phyloP scores from a whole-genome alignment of 345 rosid species.

The Eucalyptus lansdowneana region DNA sequence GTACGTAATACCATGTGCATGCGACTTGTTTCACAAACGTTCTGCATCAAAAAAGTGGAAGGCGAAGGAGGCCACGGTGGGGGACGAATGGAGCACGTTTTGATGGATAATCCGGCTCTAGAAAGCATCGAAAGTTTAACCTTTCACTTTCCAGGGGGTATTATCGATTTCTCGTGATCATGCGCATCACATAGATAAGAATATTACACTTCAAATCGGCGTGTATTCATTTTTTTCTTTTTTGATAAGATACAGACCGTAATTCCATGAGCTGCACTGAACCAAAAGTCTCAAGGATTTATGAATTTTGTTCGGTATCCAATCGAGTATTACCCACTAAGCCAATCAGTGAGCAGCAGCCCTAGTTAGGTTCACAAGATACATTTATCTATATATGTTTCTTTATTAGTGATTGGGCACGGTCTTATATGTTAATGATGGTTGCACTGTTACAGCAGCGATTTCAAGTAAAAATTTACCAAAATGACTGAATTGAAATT shows the following conservation, averaged over 20 bases:
- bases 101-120: not conserved
- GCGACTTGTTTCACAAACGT: not conserved
- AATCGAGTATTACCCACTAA: not conserved
- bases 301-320: not conserved
- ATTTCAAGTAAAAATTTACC: not conserved
- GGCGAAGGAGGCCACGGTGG: not conserved
- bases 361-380: not conserved
- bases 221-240: not conserved
- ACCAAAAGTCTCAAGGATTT: not conserved
- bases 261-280: not conserved
- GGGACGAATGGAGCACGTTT: not conserved
- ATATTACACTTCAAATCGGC: not conserved
- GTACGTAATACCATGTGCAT: not conserved
- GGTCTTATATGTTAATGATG: not conserved
- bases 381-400: not conserved
- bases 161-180: not conserved
- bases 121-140: not conserved
- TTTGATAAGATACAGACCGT: not conserved
- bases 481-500: not conserved
- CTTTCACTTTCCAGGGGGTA: not conserved
- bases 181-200: not conserved
- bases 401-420: not conserved
- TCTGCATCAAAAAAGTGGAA: not conserved
- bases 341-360: not conserved
- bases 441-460: not conserved